phyloP scores from a whole-genome alignment of 176 grass and related monocot species.

The Dactylis glomerata region DNA sequence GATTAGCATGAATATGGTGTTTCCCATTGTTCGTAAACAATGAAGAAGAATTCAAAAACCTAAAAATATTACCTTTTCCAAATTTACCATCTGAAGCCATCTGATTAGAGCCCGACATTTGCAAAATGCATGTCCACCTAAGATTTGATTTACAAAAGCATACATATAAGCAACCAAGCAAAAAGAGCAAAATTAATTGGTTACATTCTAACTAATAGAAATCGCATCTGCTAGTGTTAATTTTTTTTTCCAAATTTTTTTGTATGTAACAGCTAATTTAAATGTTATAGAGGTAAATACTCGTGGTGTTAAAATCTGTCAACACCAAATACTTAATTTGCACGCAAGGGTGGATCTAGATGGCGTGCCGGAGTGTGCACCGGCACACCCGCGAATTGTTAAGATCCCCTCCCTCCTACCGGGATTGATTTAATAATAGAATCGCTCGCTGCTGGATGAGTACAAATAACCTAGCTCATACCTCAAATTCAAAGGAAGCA shows the following conservation, averaged over 20 bases:
- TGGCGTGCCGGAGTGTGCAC: neutral
- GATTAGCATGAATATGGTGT: neutral
- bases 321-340: neutral
- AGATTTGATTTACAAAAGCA: slow-evolving; percentile 10
- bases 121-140: slow-evolving; percentile 33
- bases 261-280: neutral
- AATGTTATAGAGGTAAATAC: neutral
- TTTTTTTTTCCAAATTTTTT: neutral
- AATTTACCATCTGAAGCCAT: slow-evolving; percentile 49
- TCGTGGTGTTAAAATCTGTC: neutral
- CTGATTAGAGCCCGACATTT: slow-evolving; percentile 41
- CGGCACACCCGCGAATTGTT: neutral
- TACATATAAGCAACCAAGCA: slow-evolving; percentile 5
- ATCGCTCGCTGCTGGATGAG: neutral
- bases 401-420: neutral
- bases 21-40: neutral
- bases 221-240: neutral
- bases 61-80: slow-evolving; percentile 39
- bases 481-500: neutral
- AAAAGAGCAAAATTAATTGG: neutral
- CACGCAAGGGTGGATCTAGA: neutral
- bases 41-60: slow-evolving; percentile 13
- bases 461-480: neutral
- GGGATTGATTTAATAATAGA: neutral
- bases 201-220: neutral